Percentiles rank a stretch among this genome's conserved stretches.
phyloP scores from a whole-genome alignment of 2,329 filamentous ascomycete genomes.

The Sclerotiophoma versabilis region DNA sequence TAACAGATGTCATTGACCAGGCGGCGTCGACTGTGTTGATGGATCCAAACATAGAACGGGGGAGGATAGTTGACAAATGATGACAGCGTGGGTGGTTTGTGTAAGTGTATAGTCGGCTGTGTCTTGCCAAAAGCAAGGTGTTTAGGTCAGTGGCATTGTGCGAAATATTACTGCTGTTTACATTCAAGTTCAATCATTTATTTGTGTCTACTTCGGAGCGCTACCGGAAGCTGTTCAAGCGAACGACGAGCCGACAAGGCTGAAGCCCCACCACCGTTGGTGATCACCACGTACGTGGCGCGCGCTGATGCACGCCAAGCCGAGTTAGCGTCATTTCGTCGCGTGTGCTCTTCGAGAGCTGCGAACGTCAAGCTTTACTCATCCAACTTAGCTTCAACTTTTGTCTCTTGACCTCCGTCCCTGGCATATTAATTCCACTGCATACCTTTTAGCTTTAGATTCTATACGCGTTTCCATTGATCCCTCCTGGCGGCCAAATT shows the following conservation, averaged over 20 bases:
- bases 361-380: conserved; percentile 5
- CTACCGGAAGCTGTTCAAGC: not conserved
- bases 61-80: conserved; percentile 12
- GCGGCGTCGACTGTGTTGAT: conserved; percentile 5
- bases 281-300: conserved; percentile 13
- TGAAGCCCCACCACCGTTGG: conserved; percentile 14
- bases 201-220: not conserved
- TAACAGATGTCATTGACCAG: conserved; percentile 6
- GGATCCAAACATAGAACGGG: conserved; percentile 7
- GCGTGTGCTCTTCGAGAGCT: conserved; percentile 12
- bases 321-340: conserved; percentile 11
- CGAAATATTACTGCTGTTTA: conserved; percentile 13
- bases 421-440: not conserved
- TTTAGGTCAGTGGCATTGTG: conserved; percentile 21
- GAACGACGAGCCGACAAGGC: conserved; percentile 4
- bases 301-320: conserved; percentile 16
- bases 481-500: not conserved
- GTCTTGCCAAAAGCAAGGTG: conserved; percentile 20
- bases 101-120: conserved; percentile 17
- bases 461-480: not conserved
- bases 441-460: not conserved
- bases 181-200: not conserved
- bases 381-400: not conserved
- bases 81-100: conserved; percentile 15
- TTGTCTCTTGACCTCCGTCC: not conserved